Percentiles rank a stretch among this genome's conserved stretches.
Evolutionary conservation across 139 green algal species (phyloP).

Genomic region (Chlorella sp.): DNA sequence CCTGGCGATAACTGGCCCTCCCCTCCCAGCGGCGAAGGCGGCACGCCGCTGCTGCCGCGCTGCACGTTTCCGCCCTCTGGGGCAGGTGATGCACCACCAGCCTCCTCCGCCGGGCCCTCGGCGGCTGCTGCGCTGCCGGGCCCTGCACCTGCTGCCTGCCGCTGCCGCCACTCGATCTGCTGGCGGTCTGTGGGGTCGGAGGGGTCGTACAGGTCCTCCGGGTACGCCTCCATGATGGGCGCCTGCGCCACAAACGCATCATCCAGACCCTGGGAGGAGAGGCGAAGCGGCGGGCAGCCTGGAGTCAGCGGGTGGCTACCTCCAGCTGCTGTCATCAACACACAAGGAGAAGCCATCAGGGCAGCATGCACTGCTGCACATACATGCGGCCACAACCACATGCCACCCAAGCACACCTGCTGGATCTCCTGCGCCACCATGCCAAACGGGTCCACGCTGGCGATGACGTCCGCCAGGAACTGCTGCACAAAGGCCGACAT

Average conservation of each 20-base stretch:
- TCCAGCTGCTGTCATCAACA: no score
- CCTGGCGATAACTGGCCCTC: no score
- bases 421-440: constrained; percentile 60
- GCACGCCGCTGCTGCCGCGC: neutral
- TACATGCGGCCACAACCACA: neutral
- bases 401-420: constrained; percentile 3
- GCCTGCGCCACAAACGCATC: constrained; percentile 54
- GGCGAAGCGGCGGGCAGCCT: no score
- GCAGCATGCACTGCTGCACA: neutral
- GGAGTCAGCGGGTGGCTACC: no score
- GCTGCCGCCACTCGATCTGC: constrained; percentile 49
- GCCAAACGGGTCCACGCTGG: constrained; percentile 60
- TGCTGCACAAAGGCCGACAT: constrained; percentile 71
- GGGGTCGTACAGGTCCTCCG: constrained; percentile 39
- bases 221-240: constrained; percentile 2
- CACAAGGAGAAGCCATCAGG: neutral
- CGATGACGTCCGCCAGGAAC: constrained; percentile 88
- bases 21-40: no score
- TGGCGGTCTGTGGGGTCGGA: constrained; percentile 60
- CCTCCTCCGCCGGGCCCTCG: neutral
- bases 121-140: neutral
- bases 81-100: neutral
- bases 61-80: neutral
- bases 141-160: neutral
- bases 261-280: constrained; percentile 47